A percentile compares a stretch with the other conserved stretches of the same genome.
These are phyloP conservation scores for Balakata baccata DNA, from an alignment of 345 rosid genomes.

Conservation along the genomic window DNA sequence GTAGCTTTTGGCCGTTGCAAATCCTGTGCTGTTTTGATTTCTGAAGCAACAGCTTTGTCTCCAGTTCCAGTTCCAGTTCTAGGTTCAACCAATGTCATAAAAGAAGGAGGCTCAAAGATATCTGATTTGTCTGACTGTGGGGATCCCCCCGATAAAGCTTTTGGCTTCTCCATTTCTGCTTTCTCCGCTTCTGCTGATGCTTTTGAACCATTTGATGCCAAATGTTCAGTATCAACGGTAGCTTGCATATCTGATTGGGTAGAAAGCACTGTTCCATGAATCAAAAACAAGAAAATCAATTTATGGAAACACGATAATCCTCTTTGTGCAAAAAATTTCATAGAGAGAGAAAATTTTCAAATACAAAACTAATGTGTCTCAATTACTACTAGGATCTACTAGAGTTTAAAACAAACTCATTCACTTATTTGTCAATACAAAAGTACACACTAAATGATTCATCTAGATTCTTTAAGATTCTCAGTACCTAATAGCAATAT, in stretches of 20 bases:
- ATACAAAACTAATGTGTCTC: background rate
- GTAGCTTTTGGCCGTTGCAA: conserved; percentile 20
- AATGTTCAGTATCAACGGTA: conserved; percentile 32
- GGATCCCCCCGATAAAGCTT: conserved; percentile 19
- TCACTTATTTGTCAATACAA: background rate
- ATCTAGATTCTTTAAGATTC: background rate
- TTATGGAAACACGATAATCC: background rate
- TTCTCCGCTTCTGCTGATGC: conserved; percentile 16
- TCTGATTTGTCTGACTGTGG: conserved; percentile 34
- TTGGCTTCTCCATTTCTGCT: conserved; percentile 22
- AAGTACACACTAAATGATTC: background rate
- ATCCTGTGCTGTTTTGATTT: conserved; percentile 19
- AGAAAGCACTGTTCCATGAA: conserved; percentile 49
- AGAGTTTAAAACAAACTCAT: background rate
- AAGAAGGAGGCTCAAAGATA: conserved; percentile 51
- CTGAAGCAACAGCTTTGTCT: conserved; percentile 26
- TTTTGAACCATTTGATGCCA: conserved; percentile 20
- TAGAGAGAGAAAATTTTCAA: background rate
- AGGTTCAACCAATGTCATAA: conserved; percentile 57
- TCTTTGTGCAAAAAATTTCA: background rate
- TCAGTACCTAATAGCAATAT: background rate
- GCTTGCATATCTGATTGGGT: conserved; percentile 45
- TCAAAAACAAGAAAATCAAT: conserved; percentile 7
- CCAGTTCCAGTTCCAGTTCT: background rate
- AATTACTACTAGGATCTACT: background rate